Evolutionary conservation across 257 asterid genomes (phyloP), one percentile per base, ranked within the genome.

Genomic region (Capsicum pubescens): DNA sequence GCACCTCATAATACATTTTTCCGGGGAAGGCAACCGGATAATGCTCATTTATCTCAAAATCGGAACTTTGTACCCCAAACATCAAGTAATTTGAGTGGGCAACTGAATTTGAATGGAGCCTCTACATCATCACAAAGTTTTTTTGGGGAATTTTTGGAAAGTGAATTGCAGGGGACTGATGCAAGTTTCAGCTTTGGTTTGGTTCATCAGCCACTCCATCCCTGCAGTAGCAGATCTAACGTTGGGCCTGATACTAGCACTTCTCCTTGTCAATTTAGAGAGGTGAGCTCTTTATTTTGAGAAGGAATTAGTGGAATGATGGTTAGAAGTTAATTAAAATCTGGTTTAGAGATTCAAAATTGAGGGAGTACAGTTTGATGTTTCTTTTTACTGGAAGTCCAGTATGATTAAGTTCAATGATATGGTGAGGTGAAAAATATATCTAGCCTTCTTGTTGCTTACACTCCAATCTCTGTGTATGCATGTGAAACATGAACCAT

Each of bases 201-300:
- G 82, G 90, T 86, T 84, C 94, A 83, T 89, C 96, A 88, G 85
- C 97, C 91, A 84, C 85, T 88, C 71, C 95, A 88, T 86, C 95
- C 95, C 79, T 86, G 90, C 88, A 86, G 90, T 82, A 87, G 90
- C 71, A 86, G 90, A 82, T 78, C 94, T 59, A 89, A 86, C 80
- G 70, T 85, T 44, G 92, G 89, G 81, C 83, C 92, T 44, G 93
- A 88, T 90, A 82, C 90, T 79, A 87, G 86, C 85, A 13, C 90
- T 56, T 79, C 89, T 42, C 87, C 91, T 26, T 89, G 83, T 83
- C 92, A 88, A 85, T 89, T 84, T 85, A 88, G 90, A 84, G 97
- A 92, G 94, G 94, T 92, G 92, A 88, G 92, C 84, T 86, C 84
- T 81, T 83, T 85, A 84, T 82, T 64, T 83, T 39, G 87, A 83